Base-by-base conservation (phyloP, 176 grass and related monocot species). In the Aegilops longissima region DNA sequence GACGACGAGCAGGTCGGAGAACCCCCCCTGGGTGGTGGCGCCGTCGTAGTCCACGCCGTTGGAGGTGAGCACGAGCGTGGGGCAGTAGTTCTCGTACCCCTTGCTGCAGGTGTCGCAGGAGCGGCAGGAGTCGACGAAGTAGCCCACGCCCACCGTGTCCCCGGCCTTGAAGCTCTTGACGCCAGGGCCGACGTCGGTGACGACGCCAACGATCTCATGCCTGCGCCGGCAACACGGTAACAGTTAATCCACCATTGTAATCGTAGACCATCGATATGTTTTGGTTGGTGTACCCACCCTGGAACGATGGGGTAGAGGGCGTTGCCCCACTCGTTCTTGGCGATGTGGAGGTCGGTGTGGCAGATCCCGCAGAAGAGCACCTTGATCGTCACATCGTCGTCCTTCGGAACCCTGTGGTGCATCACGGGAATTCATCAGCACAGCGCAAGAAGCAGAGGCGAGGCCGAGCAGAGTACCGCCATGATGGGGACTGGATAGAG, bases 141-240 rank as follows among this genome's bases (percentile, higher is more conserved):
- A 93, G 10, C 91, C 91, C 47, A 87, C 88, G 45, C 91, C 91
- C 35, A 87, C 88, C n/a, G 79, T 88, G 18, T 93, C 91, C 0
- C 91, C 88, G 54, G 65, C 70, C 73, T 82, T 90, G 84, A 93
- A 90, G 52, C 49, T 90, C 9, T 47, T 64, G 1, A 93, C 91
- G 21, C 82, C 73, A 2, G 6, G 3, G 62, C 91, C 88, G 44
- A 85, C 84, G 77, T 10, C 81, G 77, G 81, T 64, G 56, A 90
- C 91, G 65, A 85, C n/a, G 31, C 91, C 91, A 6, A 82, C 80
- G 5, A 90, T 54, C 44, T 93, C 91, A 5, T 93, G 91, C 70
- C 90, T 89, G 51, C 12, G 45, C 2, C 13, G 18, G 39, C 1
- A 18, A 54, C 0, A 54, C 58, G 20, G 21, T 23, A 31, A 30